Evolutionary conservation across 441 rosid genomes (phyloP).

Genomic region (Francoa sonchifolia): DNA sequence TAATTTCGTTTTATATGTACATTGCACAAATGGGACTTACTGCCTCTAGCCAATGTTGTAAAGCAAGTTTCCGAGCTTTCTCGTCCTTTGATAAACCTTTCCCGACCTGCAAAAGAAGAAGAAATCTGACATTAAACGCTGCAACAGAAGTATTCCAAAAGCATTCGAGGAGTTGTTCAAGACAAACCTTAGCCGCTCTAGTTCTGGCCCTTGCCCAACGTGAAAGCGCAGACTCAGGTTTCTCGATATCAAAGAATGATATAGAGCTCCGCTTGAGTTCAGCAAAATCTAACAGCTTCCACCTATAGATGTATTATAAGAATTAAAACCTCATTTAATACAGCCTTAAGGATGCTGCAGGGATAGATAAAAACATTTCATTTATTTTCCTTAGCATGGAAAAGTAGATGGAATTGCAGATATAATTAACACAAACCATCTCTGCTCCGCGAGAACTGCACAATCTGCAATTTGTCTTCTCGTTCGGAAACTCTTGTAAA

Average conservation of each 20-base stretch:
- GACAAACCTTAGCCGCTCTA: conserved; percentile 65
- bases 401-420: not conserved
- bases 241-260: conserved; percentile 81
- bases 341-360: not conserved
- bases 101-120: conserved; percentile 42
- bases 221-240: conserved; percentile 81
- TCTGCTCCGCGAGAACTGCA: conserved; percentile 78
- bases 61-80: conserved; percentile 78
- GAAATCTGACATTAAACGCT: not conserved
- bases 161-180: conserved; percentile 1
- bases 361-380: not conserved
- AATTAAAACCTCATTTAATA: conserved; percentile 8
- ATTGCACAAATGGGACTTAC: conserved; percentile 42
- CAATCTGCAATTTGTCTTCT: conserved; percentile 93
- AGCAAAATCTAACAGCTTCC: conserved; percentile 91
- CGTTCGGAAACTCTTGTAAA: conserved; percentile 81
- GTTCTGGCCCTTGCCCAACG: conserved; percentile 98
- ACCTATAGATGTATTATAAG: conserved; percentile 33
- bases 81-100: conserved; percentile 88
- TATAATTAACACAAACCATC: conserved; percentile 44
- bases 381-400: not conserved
- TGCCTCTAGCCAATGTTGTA: conserved; percentile 96
- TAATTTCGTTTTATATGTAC: too few relatives aligned
- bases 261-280: conserved; percentile 86
- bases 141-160: not conserved